phyloP scores from a whole-genome alignment of 2,329 filamentous ascomycete genomes.

The Hortaea werneckii region DNA sequence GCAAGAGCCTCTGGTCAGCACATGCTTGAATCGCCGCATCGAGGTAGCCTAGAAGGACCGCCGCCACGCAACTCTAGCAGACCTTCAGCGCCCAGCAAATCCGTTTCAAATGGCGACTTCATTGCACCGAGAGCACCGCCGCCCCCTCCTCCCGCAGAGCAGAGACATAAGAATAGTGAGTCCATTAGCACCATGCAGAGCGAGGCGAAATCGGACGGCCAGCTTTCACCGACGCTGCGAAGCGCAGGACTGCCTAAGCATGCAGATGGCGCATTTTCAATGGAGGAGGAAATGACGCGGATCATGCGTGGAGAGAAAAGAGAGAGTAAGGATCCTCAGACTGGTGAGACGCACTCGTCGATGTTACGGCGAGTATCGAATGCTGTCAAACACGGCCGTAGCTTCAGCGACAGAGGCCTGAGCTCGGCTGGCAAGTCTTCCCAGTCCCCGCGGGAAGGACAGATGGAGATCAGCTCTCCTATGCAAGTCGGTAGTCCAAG shows the following conservation, averaged over 20 bases:
- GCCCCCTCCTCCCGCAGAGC: conserved; percentile 26
- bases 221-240: conserved; percentile 18
- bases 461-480: conserved; percentile 27
- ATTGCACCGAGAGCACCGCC: conserved; percentile 37
- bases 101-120: conserved; percentile 30
- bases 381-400: conserved; percentile 84
- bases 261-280: conserved; percentile 73
- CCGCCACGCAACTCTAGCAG: conserved; percentile 39
- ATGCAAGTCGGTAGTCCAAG: conserved; percentile 19
- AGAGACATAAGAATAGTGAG: conserved; percentile 31
- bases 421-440: conserved; percentile 10
- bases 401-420: conserved; percentile 56
- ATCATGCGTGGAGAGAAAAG: conserved; percentile 61
- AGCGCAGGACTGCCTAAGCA: conserved; percentile 35
- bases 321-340: conserved; percentile 42
- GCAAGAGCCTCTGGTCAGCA: conserved; percentile 10
- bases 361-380: conserved; percentile 86
- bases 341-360: conserved; percentile 41
- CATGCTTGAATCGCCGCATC: conserved; percentile 11
- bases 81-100: conserved; percentile 34
- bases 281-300: conserved; percentile 92
- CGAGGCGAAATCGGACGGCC: conserved; percentile 19
- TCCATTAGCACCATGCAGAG: conserved; percentile 36
- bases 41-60: conserved; percentile 32
- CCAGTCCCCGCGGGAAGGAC: conserved; percentile 29